Evolutionary conservation across 2,329 filamentous ascomycete genomes (phyloP).

Genomic region (Trichoderma endophyticum): DNA sequence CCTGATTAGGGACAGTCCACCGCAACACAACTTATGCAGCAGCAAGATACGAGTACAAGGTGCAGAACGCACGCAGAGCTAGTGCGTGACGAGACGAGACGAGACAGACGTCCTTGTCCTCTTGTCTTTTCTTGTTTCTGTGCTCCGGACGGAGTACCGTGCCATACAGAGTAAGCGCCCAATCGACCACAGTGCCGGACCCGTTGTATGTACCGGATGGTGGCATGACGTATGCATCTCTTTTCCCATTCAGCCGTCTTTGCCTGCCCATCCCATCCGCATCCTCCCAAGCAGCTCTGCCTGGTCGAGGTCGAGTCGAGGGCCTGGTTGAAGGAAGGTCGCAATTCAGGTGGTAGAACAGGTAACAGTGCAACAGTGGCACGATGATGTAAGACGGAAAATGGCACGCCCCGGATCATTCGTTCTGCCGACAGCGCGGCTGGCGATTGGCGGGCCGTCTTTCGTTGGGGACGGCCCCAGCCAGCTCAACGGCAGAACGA

Average conservation of each 20-base stretch:
- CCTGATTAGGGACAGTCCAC: conserved; percentile 4
- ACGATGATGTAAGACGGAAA: background rate
- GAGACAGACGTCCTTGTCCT: background rate
- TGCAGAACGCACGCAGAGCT: background rate
- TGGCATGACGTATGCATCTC: conserved; percentile 12
- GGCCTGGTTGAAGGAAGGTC: background rate
- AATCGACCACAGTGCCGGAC: background rate
- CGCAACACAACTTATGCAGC: conserved; percentile 6
- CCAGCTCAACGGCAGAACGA: conserved; percentile 15
- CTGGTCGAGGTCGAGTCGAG: background rate
- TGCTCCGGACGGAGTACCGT: background rate
- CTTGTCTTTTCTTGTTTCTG: background rate
- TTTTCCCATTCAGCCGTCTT: background rate
- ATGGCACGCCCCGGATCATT: conserved; percentile 11
- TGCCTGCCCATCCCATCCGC: background rate
- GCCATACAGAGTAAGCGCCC: background rate
- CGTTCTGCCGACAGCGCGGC: conserved; percentile 2
- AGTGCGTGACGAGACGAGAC: background rate
- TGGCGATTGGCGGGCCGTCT: background rate
- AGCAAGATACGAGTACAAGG: background rate
- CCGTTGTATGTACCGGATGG: conserved; percentile 1
- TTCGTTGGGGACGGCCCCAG: conserved; percentile 8
- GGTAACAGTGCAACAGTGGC: background rate
- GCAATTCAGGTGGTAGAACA: background rate
- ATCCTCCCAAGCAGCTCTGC: background rate